Conservation (phyloP, 2,329 filamentous ascomycete genomes). For the Apiospora sp. region DNA sequence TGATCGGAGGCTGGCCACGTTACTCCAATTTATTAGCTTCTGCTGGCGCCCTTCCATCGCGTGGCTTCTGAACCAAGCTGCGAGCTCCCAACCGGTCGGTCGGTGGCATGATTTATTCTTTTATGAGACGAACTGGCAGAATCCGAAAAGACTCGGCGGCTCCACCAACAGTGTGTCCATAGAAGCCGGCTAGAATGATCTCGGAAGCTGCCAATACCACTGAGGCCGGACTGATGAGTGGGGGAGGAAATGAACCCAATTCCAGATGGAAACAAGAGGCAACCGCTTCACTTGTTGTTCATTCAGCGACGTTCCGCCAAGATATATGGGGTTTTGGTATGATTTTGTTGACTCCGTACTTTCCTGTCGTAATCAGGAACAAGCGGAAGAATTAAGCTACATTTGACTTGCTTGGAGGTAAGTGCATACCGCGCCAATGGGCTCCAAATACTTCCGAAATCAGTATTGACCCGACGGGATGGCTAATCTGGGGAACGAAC, state of each 20-base stretch:
- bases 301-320: background rate
- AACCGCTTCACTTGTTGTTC: background rate
- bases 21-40: slow-evolving; percentile 13
- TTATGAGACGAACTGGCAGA: background rate
- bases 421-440: background rate
- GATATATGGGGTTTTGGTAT: too few relatives aligned
- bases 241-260: background rate
- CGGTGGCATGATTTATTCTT: background rate
- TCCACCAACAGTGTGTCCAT: background rate
- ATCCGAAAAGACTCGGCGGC: background rate
- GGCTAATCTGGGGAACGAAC: background rate
- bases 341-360: too few relatives aligned
- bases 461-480: background rate
- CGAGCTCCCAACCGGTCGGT: background rate
- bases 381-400: too few relatives aligned
- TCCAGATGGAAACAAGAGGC: background rate
- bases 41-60: slow-evolving; percentile 9
- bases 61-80: background rate
- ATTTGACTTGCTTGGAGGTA: too few relatives aligned
- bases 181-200: slow-evolving; percentile 10
- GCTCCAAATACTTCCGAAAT: background rate
- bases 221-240: background rate
- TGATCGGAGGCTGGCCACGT: background rate
- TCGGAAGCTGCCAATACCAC: background rate
- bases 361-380: too few relatives aligned